Conservation (phyloP, 2,329 filamentous ascomycete species). For the Aspergillus pseudoglaucus region DNA sequence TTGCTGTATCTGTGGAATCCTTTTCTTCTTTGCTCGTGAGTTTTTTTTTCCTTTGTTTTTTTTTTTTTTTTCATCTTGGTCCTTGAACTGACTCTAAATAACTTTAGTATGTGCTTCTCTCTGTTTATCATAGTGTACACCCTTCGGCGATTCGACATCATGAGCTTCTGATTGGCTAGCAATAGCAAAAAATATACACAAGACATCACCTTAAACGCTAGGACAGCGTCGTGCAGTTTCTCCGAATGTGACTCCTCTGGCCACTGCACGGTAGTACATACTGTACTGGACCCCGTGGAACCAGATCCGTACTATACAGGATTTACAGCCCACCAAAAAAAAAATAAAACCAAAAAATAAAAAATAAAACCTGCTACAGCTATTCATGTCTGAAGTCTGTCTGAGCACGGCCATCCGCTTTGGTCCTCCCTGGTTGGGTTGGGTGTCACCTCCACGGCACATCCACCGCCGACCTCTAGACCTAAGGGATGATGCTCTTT, state of each 20-base stretch:
- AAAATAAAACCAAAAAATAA: background rate
- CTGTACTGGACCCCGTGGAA: background rate
- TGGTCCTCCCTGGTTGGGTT: background rate
- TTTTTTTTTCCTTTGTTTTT: too few species aligned
- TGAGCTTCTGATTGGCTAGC: background rate
- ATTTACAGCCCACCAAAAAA: background rate
- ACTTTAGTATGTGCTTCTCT: too few species aligned
- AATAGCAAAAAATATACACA: background rate
- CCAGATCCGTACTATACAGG: background rate
- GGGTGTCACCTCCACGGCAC: background rate
- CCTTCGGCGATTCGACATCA: background rate
- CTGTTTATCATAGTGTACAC: too few species aligned
- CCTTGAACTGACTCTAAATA: too few species aligned
- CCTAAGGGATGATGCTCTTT: background rate
- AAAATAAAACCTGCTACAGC: background rate
- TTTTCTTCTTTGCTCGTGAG: too few species aligned
- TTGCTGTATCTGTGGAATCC: too few species aligned
- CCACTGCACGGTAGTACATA: background rate
- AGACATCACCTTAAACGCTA: background rate
- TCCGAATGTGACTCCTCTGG: background rate
- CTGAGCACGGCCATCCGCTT: background rate
- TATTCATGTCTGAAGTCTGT: background rate
- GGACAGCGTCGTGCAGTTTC: background rate
- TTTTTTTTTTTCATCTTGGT: too few species aligned
- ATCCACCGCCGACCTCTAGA: background rate